Base-by-base conservation (phyloP, 1,139 yeast species). In the Sugiyamaella castrensis region DNA sequence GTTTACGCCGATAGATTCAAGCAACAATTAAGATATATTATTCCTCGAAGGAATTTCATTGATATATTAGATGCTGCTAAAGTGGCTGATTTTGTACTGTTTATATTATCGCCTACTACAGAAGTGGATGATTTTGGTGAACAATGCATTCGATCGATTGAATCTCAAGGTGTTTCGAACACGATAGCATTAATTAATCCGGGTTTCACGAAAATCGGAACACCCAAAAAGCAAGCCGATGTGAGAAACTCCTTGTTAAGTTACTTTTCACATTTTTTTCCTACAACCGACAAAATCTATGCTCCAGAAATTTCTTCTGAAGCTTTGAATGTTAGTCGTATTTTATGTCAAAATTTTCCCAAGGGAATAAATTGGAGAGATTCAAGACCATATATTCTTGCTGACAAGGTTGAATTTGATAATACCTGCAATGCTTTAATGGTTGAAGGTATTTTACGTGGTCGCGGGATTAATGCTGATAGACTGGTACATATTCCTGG, bases 341-440 rank as follows among this genome's bases (percentile, higher is more conserved):
- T 76, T 2, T 62, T 94, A 35, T 86, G 96, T 63, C 98, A 92
- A 63, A 87, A 83, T 67, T 79, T 82, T 61, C 98, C 98, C 28
- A 84, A 83, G 64, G 81, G 88, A 1, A 74, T 94, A 37, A 77
- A 79, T 34, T 94, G 98, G 98, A 82, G 98, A 71, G 98, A 92
- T 59, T 72, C 82, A 26, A 76, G 98, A 64, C 94, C 96, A 8
- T 94, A 91, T 71, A 50, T 92, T 54, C 76, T 92, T 15, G 94
- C 95, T 1, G 95, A 88, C 57, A 61, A 68, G 2, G 73, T 81
- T 1, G 67, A 69, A 33, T 83, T 79, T 74, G 67, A 67, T 7
- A 60, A 61, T 28, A 69, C 71, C 26, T 62, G 67, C 15, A 72
- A 72, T 36, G 70, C 61, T 7, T 64, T 89, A 34, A 79, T 79